These are phyloP conservation scores for Xylaria scruposa DNA, from an alignment of 495 filamentous ascomycete genomes.

Conservation along the genomic window DNA sequence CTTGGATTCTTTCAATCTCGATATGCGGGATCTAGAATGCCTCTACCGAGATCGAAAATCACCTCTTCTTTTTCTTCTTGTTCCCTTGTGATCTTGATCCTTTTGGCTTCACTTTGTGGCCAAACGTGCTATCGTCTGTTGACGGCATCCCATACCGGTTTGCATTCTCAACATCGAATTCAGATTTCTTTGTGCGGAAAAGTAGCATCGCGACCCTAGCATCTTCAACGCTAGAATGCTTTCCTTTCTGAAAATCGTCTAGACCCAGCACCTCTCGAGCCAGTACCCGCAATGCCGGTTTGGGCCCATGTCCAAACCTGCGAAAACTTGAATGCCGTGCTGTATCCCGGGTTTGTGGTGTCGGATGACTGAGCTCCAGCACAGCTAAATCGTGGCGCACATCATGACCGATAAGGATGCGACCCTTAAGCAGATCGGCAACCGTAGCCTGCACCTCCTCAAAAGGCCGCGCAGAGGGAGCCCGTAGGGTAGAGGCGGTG, in stretches of 20 bases:
- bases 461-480: slow-evolving; percentile 67
- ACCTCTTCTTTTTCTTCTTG: slow-evolving; percentile 43
- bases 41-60: neutral
- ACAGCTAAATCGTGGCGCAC: slow-evolving; percentile 83
- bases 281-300: slow-evolving; percentile 77
- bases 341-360: slow-evolving; percentile 82
- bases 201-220: slow-evolving; percentile 87
- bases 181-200: slow-evolving; percentile 78
- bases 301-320: slow-evolving; percentile 74
- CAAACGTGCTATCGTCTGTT: slow-evolving; percentile 44
- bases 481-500: slow-evolving; percentile 68
- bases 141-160: slow-evolving; percentile 61
- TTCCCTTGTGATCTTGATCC: slow-evolving; percentile 28
- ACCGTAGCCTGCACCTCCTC: slow-evolving; percentile 77
- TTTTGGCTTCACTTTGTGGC: slow-evolving; percentile 60
- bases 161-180: slow-evolving; percentile 80
- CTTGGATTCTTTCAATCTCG: neutral
- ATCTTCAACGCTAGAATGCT: slow-evolving; percentile 79
- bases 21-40: neutral
- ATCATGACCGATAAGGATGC: slow-evolving; percentile 89
- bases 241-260: slow-evolving; percentile 80
- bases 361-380: slow-evolving; percentile 76
- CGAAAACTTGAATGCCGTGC: slow-evolving; percentile 75
- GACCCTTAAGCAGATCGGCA: slow-evolving; percentile 70
- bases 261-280: slow-evolving; percentile 75